A percentile compares a stretch with the other conserved stretches of the same genome.
phyloP scores from a whole-genome alignment of 1,284 basidiomycete species.

The Mycena citricolor region DNA sequence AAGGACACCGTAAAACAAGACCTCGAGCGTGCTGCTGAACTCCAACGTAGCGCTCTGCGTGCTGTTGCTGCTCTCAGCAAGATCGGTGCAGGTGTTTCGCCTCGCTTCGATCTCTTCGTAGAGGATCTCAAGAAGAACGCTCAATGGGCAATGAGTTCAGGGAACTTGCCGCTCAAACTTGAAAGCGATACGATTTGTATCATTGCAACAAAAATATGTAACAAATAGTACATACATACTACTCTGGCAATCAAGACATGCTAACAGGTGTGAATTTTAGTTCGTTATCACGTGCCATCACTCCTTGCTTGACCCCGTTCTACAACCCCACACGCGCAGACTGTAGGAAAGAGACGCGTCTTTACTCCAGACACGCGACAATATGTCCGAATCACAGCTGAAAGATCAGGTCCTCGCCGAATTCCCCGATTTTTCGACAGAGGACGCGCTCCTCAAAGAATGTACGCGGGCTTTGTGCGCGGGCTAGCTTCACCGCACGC shows the following conservation, averaged over 20 bases:
- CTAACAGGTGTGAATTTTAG: too few relatives aligned
- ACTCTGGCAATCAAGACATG: too few relatives aligned
- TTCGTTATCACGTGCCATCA: too few relatives aligned
- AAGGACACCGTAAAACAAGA: constrained; percentile 98
- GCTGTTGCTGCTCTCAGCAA: constrained; percentile 85
- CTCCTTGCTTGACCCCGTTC: too few relatives aligned
- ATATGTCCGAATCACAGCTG: too few relatives aligned
- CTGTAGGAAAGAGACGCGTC: too few relatives aligned
- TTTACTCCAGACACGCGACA: too few relatives aligned
- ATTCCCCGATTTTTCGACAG: constrained; percentile 30
- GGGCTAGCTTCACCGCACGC: constrained; percentile 1
- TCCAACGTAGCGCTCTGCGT: constrained; percentile 85
- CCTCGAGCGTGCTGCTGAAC: constrained; percentile 88
- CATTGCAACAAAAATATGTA: too few relatives aligned
- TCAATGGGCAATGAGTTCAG: constrained; percentile 70
- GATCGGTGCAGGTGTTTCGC: constrained; percentile 61
- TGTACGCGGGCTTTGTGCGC: constrained; percentile 36
- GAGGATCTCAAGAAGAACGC: constrained; percentile 63
- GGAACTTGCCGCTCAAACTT: constrained; percentile 46
- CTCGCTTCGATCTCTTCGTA: constrained; percentile 76
- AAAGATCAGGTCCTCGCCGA: not conserved
- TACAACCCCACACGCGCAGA: too few relatives aligned
- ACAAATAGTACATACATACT: too few relatives aligned
- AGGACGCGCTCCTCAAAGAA: constrained; percentile 46
- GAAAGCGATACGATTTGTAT: too few relatives aligned